A percentile compares a stretch with the other conserved stretches of the same genome.
These are phyloP conservation scores for Gentiana dahurica DNA, from an alignment of 257 asterid species.

Conservation along the genomic window DNA sequence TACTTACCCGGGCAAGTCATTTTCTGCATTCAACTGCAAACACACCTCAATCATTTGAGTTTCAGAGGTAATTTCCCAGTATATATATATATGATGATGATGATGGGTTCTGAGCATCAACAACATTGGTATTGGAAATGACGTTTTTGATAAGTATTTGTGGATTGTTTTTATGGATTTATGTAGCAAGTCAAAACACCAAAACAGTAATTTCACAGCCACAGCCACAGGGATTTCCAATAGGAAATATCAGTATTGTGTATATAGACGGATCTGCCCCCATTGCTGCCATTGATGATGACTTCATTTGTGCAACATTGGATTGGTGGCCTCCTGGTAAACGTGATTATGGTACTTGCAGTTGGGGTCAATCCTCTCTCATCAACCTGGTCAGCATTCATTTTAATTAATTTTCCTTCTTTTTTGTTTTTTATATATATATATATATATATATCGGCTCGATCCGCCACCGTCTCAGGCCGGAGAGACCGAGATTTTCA, in stretches of 20 bases:
- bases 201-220: conserved; percentile 19
- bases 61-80: too few species aligned
- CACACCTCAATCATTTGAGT: too few species aligned
- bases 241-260: conserved; percentile 22
- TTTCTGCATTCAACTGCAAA: too few species aligned
- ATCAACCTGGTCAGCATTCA: conserved; percentile 50
- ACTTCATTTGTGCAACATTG: conserved; percentile 51
- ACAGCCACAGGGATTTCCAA: too few species aligned
- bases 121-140: conserved; percentile 17
- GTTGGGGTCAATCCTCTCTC: conserved; percentile 56
- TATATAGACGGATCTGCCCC: conserved; percentile 38
- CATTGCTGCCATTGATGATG: conserved; percentile 34
- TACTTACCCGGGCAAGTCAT: too few species aligned
- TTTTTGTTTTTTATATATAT: background rate
- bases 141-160: conserved; percentile 25
- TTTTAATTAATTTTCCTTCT: background rate
- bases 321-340: conserved; percentile 62
- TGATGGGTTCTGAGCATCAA: too few species aligned
- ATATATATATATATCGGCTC: too few species aligned
- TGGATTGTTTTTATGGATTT: conserved; percentile 42
- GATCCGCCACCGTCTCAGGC: too few species aligned
- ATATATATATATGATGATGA: too few species aligned
- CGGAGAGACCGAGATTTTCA: too few species aligned
- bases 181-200: conserved; percentile 31
- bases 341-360: conserved; percentile 52